phyloP scores from a whole-genome alignment of 176 grass and related monocot genomes.

The Bromus sterilis region DNA sequence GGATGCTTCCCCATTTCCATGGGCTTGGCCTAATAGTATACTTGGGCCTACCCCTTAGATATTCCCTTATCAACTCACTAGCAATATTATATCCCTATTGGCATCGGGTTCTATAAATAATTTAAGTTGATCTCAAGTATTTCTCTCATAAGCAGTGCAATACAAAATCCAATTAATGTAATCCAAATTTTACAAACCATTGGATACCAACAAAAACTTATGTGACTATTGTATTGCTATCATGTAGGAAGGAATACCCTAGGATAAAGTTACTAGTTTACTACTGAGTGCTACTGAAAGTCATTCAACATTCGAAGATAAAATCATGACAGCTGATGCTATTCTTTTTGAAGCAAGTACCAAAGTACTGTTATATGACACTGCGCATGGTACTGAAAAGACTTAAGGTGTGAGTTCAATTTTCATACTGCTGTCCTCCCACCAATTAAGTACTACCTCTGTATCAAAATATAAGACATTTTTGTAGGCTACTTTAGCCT shows the following conservation, averaged over 20 bases:
- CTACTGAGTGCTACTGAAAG: background rate
- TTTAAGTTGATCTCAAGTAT: background rate
- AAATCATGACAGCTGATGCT: background rate
- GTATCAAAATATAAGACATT: too few species aligned
- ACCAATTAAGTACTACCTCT: slow-evolving; percentile 13
- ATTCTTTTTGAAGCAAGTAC: background rate
- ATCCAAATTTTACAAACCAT: background rate
- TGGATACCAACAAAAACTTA: background rate
- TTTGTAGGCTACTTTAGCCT: too few species aligned
- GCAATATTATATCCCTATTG: background rate
- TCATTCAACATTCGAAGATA: background rate
- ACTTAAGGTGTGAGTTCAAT: background rate
- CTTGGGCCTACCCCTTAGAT: too few species aligned
- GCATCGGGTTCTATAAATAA: background rate
- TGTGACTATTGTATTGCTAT: background rate
- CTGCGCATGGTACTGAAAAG: background rate
- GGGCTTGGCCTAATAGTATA: too few species aligned
- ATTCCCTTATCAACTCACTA: too few species aligned
- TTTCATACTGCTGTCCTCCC: background rate
- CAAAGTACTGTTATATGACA: slow-evolving; percentile 1
- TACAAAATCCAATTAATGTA: background rate
- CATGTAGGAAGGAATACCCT: background rate
- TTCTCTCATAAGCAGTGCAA: background rate
- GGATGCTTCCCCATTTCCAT: too few species aligned
- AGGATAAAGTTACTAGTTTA: background rate